Percentiles rank a stretch among this genome's conserved stretches.
Evolutionary conservation across 768 basidiomycete species (phyloP).

Genomic region (Tremella fuciformis): DNA sequence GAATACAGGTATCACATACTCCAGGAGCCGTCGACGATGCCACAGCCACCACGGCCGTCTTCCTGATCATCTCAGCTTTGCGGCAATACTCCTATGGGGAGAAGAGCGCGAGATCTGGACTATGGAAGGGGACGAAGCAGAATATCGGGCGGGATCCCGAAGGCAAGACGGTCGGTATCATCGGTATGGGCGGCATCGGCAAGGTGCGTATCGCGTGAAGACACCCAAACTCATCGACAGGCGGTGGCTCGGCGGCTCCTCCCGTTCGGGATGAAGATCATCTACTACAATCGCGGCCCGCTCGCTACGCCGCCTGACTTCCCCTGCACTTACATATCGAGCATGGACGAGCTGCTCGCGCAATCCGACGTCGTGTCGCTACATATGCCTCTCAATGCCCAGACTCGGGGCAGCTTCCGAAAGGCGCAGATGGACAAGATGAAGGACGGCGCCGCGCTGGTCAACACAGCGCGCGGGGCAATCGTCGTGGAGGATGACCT

Average conservation of each 20-base stretch:
- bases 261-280: conserved; percentile 82
- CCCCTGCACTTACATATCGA: conserved; percentile 67
- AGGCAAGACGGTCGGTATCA: conserved; percentile 50
- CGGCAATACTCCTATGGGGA: conserved; percentile 35
- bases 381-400: conserved; percentile 72
- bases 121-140: conserved; percentile 37
- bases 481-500: conserved; percentile 84
- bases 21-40: conserved; percentile 87
- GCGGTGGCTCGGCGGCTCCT: conserved; percentile 58
- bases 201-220: conserved; percentile 37
- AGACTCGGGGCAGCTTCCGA: conserved; percentile 70
- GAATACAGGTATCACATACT: conserved; percentile 68
- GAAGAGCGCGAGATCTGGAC: conserved; percentile 51
- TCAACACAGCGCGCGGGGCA: conserved; percentile 89
- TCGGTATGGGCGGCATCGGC: conserved; percentile 55
- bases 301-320: conserved; percentile 62
- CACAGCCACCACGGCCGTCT: conserved; percentile 59
- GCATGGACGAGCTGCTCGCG: conserved; percentile 62
- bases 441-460: conserved; percentile 72
- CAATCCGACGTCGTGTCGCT: conserved; percentile 79
- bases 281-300: conserved; percentile 64
- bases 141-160: conserved; percentile 48
- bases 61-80: conserved; percentile 51
- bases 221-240: conserved; percentile 54
- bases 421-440: conserved; percentile 72